phyloP scores from a whole-genome alignment of 2,329 filamentous ascomycete genomes.

The Pseudogymnoascus sp. region DNA sequence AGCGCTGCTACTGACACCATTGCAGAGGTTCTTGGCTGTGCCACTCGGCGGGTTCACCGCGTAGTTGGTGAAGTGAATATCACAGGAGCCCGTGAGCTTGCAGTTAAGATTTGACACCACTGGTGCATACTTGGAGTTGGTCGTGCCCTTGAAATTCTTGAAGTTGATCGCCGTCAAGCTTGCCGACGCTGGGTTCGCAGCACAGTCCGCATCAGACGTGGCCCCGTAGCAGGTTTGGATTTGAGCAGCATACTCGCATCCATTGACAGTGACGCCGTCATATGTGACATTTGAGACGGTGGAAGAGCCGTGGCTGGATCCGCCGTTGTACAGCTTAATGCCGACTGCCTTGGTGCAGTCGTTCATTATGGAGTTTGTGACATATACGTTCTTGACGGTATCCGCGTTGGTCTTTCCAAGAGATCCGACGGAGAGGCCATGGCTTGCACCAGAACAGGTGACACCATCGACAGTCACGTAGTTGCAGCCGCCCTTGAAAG shows the following conservation, averaged over 20 bases:
- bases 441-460: constrained; percentile 35
- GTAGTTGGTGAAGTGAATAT: constrained; percentile 28
- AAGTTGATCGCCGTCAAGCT: constrained; percentile 30
- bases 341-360: constrained; percentile 36
- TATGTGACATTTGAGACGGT: constrained; percentile 36
- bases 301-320: constrained; percentile 29
- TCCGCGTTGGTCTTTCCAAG: constrained; percentile 34
- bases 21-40: constrained; percentile 28
- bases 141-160: constrained; percentile 32
- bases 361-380: constrained; percentile 33
- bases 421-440: constrained; percentile 39
- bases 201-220: constrained; percentile 28
- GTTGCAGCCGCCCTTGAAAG: constrained; percentile 27
- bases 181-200: constrained; percentile 28
- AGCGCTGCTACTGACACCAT: constrained; percentile 26
- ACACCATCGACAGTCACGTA: constrained; percentile 34
- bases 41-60: constrained; percentile 29
- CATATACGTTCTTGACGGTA: constrained; percentile 35
- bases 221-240: constrained; percentile 38
- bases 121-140: constrained; percentile 29
- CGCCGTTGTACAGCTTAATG: constrained; percentile 37
- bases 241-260: constrained; percentile 36
- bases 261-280: constrained; percentile 29
- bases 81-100: constrained; percentile 31
- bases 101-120: constrained; percentile 32